phyloP scores from a whole-genome alignment of 352 stramenopile genomes.

The Phytophthora idaei region DNA sequence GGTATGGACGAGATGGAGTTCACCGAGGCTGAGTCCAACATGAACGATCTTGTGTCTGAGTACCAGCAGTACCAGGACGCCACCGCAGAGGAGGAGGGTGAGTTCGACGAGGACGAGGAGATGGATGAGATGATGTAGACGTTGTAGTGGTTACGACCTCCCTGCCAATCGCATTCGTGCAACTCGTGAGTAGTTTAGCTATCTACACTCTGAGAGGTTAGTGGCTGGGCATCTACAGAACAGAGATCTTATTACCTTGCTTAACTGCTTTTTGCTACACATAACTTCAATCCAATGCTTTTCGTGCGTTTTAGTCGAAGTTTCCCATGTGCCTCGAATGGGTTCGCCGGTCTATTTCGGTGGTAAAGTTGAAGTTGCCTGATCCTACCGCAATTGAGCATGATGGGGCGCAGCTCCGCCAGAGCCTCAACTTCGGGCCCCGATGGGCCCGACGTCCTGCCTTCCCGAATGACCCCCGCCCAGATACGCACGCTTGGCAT shows the following conservation, averaged over 20 bases:
- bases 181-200: slow-evolving; percentile 65
- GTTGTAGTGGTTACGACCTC: slow-evolving; percentile 46
- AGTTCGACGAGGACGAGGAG: slow-evolving; percentile 96
- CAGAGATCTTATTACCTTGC: slow-evolving; percentile 69
- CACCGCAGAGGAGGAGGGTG: slow-evolving; percentile 97
- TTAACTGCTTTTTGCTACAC: slow-evolving; percentile 36
- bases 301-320: not conserved
- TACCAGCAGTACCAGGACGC: slow-evolving; percentile 99
- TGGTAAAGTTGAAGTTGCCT: slow-evolving; percentile 35
- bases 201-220: slow-evolving; percentile 60
- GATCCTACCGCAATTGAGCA: slow-evolving; percentile 1
- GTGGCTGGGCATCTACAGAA: slow-evolving; percentile 62
- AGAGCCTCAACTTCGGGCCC: slow-evolving; percentile 1
- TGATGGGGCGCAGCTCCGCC: not conserved
- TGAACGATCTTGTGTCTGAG: slow-evolving; percentile 99
- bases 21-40: slow-evolving; percentile 99
- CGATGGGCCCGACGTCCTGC: slow-evolving; percentile 19
- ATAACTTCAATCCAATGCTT: slow-evolving; percentile 17
- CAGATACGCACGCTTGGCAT: slow-evolving; percentile 26
- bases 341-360: slow-evolving; percentile 28
- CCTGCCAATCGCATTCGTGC: slow-evolving; percentile 45
- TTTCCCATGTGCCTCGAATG: slow-evolving; percentile 6
- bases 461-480: slow-evolving; percentile 17
- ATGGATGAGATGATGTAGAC: slow-evolving; percentile 94
- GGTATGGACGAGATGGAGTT: slow-evolving; percentile 99